Percentiles rank a stretch among this genome's conserved stretches.
Conservation (phyloP, 257 asterid genomes). For the Mentha longifolia region DNA sequence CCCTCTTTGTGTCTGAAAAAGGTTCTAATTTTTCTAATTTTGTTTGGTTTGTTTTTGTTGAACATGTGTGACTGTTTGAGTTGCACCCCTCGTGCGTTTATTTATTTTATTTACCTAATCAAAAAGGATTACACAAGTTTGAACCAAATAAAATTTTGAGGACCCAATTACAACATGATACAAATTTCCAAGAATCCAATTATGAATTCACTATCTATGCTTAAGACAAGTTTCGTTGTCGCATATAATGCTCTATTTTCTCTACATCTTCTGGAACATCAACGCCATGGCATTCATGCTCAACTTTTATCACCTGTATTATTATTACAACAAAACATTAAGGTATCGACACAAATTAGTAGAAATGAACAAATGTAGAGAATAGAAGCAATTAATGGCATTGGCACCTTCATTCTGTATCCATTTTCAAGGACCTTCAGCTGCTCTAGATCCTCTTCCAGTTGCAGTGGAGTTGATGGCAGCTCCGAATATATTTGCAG, state of each 20-base stretch:
- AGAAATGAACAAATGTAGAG: neutral
- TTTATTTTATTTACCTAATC: too few relatives aligned
- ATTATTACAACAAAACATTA: neutral
- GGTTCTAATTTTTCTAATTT: too few relatives aligned
- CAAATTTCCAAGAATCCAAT: too few relatives aligned
- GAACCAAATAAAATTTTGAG: too few relatives aligned
- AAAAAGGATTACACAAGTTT: too few relatives aligned
- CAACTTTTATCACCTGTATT: slow-evolving; percentile 65
- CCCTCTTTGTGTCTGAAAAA: too few relatives aligned
- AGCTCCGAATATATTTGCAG: slow-evolving; percentile 70
- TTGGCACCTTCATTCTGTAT: slow-evolving; percentile 97
- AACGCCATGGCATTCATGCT: slow-evolving; percentile 69
- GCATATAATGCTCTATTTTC: slow-evolving; percentile 62
- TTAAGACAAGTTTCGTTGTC: slow-evolving; percentile 55
- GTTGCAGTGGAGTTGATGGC: slow-evolving; percentile 80
- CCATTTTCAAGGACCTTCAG: slow-evolving; percentile 94
- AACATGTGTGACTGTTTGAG: too few relatives aligned
- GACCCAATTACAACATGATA: too few relatives aligned
- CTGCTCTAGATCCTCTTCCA: slow-evolving; percentile 97
- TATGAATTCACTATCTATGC: neutral
- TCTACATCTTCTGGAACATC: slow-evolving; percentile 68
- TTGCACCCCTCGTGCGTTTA: too few relatives aligned
- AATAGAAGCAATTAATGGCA: slow-evolving; percentile 16
- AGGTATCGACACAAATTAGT: neutral
- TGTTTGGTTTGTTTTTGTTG: too few relatives aligned